Evolutionary conservation across 371 early-diverging fungal genomes (phyloP), one percentile per base, ranked within the genome.

Genomic region (Rhizoclosmatium hyalinum): DNA sequence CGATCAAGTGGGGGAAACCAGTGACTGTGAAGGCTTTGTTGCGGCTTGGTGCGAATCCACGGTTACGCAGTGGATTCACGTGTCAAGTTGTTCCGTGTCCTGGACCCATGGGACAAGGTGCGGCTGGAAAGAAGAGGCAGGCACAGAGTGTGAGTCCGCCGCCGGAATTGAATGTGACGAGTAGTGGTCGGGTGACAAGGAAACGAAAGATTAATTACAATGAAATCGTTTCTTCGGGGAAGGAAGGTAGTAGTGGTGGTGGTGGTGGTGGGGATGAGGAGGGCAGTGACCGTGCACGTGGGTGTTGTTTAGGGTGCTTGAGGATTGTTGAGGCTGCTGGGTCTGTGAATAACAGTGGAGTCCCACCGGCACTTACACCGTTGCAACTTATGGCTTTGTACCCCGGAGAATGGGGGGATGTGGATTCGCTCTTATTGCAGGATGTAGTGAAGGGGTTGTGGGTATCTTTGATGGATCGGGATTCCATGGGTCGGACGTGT

Each of bases 1-100:
- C 66, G 17, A 50, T 42, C 17, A 66, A 66, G 50, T 66, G 66
- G 66, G 8, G 66, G 10, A 66, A 66, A 66, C 66, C 66, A 46
- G 6, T 14, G 2, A 47, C 50, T 45, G 21, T 66, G 66, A 45
- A 47, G 45, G 50, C 50, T 17, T 32, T 66, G 66, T 66, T 66
- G 66, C 17, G 53, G 6, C 4, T 47, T 6, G 66, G 66, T 50
- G 66, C 19, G 45, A 42, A 19, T 19, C 19, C 50, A 39, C 45
- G 66, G 66, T 42, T 66, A n/a, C 2, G 66, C 47, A 19, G 19
- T 19, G 66, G 66, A 12, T 66, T n/a, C 32, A 66, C 53, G 4
- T 66, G 66, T 66, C 19, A 6, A 19, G 17, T 19, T 44, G 44
- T 66, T 50, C 66, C 66, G 8, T 66, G 66, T 50, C 6, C 58